Conservation (phyloP, 352 stramenopile species). For the Globisporangium megalacanthum region DNA sequence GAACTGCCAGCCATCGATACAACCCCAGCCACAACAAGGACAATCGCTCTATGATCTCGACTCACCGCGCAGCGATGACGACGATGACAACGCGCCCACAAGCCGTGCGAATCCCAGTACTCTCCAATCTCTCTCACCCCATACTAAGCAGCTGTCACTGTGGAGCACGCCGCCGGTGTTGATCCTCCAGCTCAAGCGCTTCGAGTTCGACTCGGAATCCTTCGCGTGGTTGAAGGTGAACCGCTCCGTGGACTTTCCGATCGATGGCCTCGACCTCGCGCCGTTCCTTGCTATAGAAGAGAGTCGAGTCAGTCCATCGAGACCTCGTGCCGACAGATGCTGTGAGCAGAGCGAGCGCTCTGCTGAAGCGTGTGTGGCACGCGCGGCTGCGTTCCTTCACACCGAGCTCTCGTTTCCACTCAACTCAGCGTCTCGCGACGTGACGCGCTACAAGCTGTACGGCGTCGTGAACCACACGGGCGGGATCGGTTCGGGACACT, state of each 20-base stretch:
- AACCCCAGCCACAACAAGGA: not conserved
- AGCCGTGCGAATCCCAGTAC: not conserved
- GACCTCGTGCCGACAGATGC: no score
- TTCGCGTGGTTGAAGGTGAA: constrained; percentile 77
- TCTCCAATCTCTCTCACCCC: constrained; percentile 8
- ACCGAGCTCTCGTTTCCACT: constrained; percentile 35
- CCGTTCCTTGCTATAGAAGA: constrained; percentile 24
- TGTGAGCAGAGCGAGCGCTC: constrained; percentile 5
- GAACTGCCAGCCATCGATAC: constrained; percentile 17
- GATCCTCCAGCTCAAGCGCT: constrained; percentile 65
- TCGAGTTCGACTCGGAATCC: constrained; percentile 42
- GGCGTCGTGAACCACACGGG: constrained; percentile 94
- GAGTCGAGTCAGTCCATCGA: not conserved
- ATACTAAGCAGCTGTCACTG: constrained; percentile 47
- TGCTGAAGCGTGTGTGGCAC: constrained; percentile 12
- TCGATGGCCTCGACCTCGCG: constrained; percentile 81
- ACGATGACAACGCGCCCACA: not conserved
- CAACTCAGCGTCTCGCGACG: constrained; percentile 30
- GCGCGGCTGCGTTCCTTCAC: constrained; percentile 26
- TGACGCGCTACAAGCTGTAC: constrained; percentile 89
- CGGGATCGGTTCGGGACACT: constrained; percentile 91
- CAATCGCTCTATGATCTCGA: not conserved
- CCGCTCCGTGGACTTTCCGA: constrained; percentile 90
- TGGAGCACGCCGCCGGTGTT: constrained; percentile 55
- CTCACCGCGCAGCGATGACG: not conserved